Conservation (phyloP, 2,329 filamentous ascomycete genomes). For the Blastomyces silverae region DNA sequence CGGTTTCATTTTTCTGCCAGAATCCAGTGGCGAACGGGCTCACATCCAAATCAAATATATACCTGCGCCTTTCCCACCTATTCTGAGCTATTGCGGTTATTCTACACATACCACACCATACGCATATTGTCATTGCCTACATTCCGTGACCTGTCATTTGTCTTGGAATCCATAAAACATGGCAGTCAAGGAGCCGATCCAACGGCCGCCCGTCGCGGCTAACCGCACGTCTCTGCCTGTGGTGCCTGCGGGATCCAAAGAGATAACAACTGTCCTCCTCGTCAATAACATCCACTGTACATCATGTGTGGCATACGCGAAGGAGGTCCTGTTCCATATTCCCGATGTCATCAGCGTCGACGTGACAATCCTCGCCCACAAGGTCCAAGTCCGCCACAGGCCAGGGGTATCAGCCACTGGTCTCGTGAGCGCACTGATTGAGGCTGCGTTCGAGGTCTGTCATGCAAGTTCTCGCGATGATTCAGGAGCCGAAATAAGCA, state of each 20-base stretch:
- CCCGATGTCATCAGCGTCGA: slow-evolving; percentile 34
- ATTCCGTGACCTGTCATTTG: not conserved
- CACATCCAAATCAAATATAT: not conserved
- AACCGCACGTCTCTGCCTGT: not conserved
- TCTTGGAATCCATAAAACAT: not conserved
- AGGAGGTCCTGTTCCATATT: slow-evolving; percentile 38
- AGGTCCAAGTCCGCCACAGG: slow-evolving; percentile 39
- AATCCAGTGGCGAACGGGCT: not conserved
- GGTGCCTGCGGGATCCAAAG: not conserved
- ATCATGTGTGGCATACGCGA: slow-evolving; percentile 43
- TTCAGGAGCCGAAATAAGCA: slow-evolving; percentile 28
- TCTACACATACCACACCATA: not conserved
- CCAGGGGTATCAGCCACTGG: slow-evolving; percentile 28
- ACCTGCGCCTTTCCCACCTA: not conserved
- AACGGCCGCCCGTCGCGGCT: not conserved
- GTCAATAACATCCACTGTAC: slow-evolving; percentile 46
- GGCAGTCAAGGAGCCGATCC: slow-evolving; percentile 5
- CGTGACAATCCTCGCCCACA: slow-evolving; percentile 41
- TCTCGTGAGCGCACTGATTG: slow-evolving; percentile 36
- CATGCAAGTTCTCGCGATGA: slow-evolving; percentile 39
- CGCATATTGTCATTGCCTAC: not conserved
- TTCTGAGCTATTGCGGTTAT: not conserved
- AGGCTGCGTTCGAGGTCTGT: slow-evolving; percentile 44
- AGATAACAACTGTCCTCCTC: slow-evolving; percentile 34
- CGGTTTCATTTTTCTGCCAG: not conserved